Percentiles rank a stretch among this genome's conserved stretches.
Conservation (phyloP, 2,329 filamentous ascomycete species). For the Helotiales sp. region DNA sequence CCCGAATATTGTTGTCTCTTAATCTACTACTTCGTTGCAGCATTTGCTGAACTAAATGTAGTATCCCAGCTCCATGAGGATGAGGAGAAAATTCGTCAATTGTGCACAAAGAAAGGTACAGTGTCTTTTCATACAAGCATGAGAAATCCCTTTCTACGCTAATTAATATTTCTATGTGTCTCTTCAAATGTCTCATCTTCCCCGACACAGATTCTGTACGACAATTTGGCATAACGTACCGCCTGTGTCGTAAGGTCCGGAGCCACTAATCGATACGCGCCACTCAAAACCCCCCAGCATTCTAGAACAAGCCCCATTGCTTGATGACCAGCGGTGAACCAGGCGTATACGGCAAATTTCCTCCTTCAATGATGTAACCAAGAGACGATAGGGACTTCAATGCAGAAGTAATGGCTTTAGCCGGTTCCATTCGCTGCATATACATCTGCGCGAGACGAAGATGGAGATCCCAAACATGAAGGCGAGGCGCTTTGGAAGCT, state of each 20-base stretch:
- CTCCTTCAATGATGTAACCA: constrained; percentile 15
- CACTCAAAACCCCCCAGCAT: constrained; percentile 32
- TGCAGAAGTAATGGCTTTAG: constrained; percentile 2
- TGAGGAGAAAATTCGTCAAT: too few relatives aligned
- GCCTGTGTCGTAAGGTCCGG: constrained; percentile 26
- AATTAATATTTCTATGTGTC: constrained; percentile 5
- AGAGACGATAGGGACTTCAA: constrained; percentile 2
- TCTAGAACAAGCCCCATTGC: constrained; percentile 36
- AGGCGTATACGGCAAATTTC: neutral
- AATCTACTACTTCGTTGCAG: too few relatives aligned
- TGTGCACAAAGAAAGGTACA: too few relatives aligned
- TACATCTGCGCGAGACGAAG: constrained; percentile 24
- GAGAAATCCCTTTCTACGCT: too few relatives aligned
- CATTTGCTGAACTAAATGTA: too few relatives aligned
- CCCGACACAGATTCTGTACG: constrained; percentile 37
- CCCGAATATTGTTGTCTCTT: too few relatives aligned
- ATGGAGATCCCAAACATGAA: constrained; percentile 20
- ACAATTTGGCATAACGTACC: constrained; percentile 33
- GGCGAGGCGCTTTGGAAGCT: constrained; percentile 29
- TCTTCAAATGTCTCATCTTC: constrained; percentile 37
- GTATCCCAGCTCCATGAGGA: too few relatives aligned
- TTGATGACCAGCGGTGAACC: neutral
- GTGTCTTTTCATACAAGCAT: too few relatives aligned
- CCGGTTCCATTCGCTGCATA: neutral
- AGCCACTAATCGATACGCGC: constrained; percentile 28